Percentiles rank a stretch among this genome's conserved stretches.
phyloP scores from a whole-genome alignment of 106 monocot species.

The Posidonia australis region DNA sequence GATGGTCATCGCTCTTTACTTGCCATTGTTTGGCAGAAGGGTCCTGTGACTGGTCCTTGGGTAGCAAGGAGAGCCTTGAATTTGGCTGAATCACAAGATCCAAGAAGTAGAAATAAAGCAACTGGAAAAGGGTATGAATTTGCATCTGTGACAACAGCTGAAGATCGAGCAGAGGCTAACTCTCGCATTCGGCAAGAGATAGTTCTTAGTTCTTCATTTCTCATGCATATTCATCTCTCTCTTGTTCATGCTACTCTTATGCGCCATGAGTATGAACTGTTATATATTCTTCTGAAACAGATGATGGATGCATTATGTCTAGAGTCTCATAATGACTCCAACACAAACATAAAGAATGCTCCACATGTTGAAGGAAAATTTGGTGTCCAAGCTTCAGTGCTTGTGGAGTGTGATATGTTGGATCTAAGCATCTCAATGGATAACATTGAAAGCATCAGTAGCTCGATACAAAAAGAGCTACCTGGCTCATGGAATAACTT shows the following conservation, averaged over 20 bases:
- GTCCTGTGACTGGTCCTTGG: conserved; percentile 68
- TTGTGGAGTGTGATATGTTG: conserved; percentile 55
- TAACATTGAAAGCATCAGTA: conserved; percentile 28
- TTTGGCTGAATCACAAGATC: conserved; percentile 44
- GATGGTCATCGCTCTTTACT: conserved; percentile 27
- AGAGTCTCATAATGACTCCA: background rate
- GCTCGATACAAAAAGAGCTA: conserved; percentile 56
- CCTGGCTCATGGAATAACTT: conserved; percentile 59
- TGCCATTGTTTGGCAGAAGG: conserved; percentile 60
- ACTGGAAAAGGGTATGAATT: conserved; percentile 38
- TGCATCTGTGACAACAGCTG: conserved; percentile 46
- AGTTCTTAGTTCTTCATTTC: conserved; percentile 54
- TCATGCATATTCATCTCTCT: conserved; percentile 46
- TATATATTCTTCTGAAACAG: conserved; percentile 37
- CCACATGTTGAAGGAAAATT: conserved; percentile 5
- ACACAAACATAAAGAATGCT: conserved; percentile 10
- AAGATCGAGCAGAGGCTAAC: conserved; percentile 35
- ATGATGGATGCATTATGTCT: conserved; percentile 23
- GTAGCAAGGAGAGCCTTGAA: conserved; percentile 59
- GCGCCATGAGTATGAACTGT: conserved; percentile 32
- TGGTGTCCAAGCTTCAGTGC: conserved; percentile 47
- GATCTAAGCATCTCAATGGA: conserved; percentile 39
- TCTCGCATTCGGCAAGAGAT: conserved; percentile 62
- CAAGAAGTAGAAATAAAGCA: conserved; percentile 42
- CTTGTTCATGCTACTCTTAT: conserved; percentile 32